These are phyloP conservation scores for Colletotrichum gloeosporioides DNA, from an alignment of 2,329 filamentous ascomycete genomes.

Conservation along the genomic window DNA sequence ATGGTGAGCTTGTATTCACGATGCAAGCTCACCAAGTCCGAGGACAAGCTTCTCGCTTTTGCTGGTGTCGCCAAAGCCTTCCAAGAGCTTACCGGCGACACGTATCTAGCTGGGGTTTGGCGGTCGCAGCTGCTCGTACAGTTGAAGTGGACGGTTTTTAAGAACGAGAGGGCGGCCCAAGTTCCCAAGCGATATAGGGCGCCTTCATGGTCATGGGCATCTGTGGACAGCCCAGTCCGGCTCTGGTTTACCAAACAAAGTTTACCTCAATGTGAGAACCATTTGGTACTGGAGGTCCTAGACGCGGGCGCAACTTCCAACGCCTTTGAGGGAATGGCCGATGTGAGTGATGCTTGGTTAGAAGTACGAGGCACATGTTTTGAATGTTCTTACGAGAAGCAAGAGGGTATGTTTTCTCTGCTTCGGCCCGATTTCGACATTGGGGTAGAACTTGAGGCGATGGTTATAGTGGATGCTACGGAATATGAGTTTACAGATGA, in stretches of 20 bases:
- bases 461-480: rapidly evolving
- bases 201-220: background rate
- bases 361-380: background rate
- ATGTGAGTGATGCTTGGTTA: background rate
- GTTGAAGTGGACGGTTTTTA: background rate
- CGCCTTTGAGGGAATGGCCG: background rate
- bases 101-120: background rate
- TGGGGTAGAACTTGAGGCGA: rapidly evolving
- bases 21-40: background rate
- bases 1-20: background rate
- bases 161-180: no score
- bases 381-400: background rate
- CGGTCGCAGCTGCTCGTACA: background rate
- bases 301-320: background rate
- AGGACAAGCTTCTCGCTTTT: background rate
- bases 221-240: background rate
- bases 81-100: background rate
- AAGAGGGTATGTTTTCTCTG: rapidly evolving
- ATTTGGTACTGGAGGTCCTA: rapidly evolving
- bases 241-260: no score
- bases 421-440: background rate
- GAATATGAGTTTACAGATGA: background rate
- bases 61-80: background rate
- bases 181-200: background rate
- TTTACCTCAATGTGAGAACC: background rate